Conservation (phyloP, 2,329 filamentous ascomycete species). For the Anthostomella pinea region DNA sequence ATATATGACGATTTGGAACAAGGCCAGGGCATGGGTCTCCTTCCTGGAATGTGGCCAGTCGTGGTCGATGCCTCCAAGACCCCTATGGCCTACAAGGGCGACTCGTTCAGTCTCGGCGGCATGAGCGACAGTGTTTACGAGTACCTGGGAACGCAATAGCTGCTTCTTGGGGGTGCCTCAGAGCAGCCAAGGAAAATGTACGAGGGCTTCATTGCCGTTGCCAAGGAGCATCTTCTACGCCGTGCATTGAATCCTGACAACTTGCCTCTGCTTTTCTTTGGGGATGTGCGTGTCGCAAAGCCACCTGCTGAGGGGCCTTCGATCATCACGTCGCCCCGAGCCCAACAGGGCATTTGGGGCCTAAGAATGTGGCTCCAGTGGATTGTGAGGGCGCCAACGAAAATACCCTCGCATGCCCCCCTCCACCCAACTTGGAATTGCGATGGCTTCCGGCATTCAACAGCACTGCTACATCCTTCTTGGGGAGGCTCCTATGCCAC, state of each 20-base stretch:
- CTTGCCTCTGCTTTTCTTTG: conserved; percentile 46
- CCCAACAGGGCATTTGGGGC: too few species aligned
- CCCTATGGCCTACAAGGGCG: conserved; percentile 49
- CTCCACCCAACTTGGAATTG: too few species aligned
- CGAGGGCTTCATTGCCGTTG: conserved; percentile 42
- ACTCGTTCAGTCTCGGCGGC: conserved; percentile 54
- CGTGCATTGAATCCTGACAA: conserved; percentile 42
- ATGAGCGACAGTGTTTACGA: conserved; percentile 59
- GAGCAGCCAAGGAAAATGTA: conserved; percentile 48
- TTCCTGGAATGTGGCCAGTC: conserved; percentile 64
- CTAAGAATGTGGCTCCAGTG: too few species aligned
- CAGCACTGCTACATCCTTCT: too few species aligned
- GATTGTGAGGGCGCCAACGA: too few species aligned
- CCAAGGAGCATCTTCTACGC: conserved; percentile 44
- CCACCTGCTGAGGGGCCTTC: conserved; percentile 19
- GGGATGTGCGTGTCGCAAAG: conserved; percentile 37
- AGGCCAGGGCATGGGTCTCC: conserved; percentile 49
- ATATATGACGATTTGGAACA: conserved; percentile 54
- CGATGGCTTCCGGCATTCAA: too few species aligned
- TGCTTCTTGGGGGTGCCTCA: conserved; percentile 63
- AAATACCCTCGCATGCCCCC: too few species aligned
- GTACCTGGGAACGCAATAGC: conserved; percentile 65
- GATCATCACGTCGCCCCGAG: conserved; percentile 31
- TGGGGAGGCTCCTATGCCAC: too few species aligned
- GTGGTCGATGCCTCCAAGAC: conserved; percentile 51